phyloP scores from a whole-genome alignment of 129 eudicot species.

The Tagetes patula region DNA sequence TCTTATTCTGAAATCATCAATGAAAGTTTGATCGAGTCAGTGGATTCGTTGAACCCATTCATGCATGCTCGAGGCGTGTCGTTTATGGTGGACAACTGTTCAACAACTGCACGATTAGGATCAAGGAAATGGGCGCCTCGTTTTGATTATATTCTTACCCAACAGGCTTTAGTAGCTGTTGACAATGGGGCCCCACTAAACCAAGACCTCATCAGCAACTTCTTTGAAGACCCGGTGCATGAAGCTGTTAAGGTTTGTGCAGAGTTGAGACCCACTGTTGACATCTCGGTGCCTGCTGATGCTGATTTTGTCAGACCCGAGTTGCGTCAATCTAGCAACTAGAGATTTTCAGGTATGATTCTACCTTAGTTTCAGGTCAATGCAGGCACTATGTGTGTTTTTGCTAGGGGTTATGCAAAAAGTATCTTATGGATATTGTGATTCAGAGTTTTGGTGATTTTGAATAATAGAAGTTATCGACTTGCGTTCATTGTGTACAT shows the following conservation, averaged over 20 bases:
- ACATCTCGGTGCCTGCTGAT: constrained; percentile 85
- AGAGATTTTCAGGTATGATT: neutral
- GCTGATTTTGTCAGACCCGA: constrained; percentile 95
- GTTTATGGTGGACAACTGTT: constrained; percentile 97
- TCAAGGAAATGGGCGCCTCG: constrained; percentile 99
- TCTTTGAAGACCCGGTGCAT: constrained; percentile 82
- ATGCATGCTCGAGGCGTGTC: constrained; percentile 99
- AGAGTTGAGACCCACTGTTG: constrained; percentile 88
- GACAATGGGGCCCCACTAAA: constrained; percentile 66
- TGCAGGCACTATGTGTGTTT: neutral
- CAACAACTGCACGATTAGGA: constrained; percentile 88
- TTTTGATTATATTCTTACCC: constrained; percentile 81
- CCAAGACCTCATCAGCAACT: constrained; percentile 85
- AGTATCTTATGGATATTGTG: constrained; percentile 16
- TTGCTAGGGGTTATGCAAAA: neutral
- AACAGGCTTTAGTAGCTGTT: constrained; percentile 90
- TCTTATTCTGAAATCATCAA: constrained; percentile 96
- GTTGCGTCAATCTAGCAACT: constrained; percentile 61
- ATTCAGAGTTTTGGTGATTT: constrained; percentile 6
- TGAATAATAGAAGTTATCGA: constrained; percentile 14
- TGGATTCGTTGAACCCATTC: constrained; percentile 93
- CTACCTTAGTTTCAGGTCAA: neutral
- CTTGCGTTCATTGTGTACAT: neutral
- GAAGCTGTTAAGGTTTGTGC: constrained; percentile 95
- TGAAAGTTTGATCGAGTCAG: constrained; percentile 92